These are phyloP conservation scores for Alternaria tenuissima DNA, from an alignment of 2,329 filamentous ascomycete genomes.

Conservation along the genomic window DNA sequence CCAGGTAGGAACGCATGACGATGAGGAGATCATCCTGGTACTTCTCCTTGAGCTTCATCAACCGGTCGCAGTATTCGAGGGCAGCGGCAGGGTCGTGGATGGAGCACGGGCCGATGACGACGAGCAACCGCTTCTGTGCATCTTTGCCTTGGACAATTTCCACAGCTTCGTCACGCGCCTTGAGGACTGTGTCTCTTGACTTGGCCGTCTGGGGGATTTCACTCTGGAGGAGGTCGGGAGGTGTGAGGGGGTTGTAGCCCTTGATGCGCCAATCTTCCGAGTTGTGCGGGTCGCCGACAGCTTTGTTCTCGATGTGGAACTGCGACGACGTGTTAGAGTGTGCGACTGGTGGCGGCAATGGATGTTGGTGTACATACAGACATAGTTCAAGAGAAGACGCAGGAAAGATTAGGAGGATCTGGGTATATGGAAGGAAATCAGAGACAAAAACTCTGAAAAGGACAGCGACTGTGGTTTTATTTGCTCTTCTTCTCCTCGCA, in stretches of 20 bases:
- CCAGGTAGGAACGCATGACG: slow-evolving; percentile 97
- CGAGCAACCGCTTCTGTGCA: slow-evolving; percentile 66
- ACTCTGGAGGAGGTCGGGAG: slow-evolving; percentile 93
- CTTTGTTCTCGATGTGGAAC: slow-evolving; percentile 61
- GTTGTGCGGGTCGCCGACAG: slow-evolving; percentile 58
- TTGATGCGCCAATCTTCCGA: slow-evolving; percentile 66
- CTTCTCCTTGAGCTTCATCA: slow-evolving; percentile 84
- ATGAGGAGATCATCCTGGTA: slow-evolving; percentile 89
- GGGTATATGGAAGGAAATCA: neutral
- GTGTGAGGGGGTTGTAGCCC: slow-evolving; percentile 91
- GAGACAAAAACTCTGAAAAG: neutral
- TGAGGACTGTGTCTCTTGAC: slow-evolving; percentile 64
- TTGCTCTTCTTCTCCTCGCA: slow-evolving; percentile 17
- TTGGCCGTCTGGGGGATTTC: slow-evolving; percentile 72
- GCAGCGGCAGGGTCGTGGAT: slow-evolving; percentile 94
- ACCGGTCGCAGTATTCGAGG: slow-evolving; percentile 88
- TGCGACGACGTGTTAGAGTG: slow-evolving; percentile 28
- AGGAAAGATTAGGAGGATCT: neutral
- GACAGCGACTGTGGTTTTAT: slow-evolving; percentile 4
- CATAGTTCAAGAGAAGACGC: slow-evolving; percentile 26
- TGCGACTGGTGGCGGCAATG: slow-evolving; percentile 16
- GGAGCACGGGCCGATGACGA: slow-evolving; percentile 94
- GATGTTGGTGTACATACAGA: slow-evolving; percentile 31
- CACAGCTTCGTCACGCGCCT: slow-evolving; percentile 67
- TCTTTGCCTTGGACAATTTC: slow-evolving; percentile 68